Evolutionary conservation across 306 rosid species (phyloP), one percentile per base, ranked within the genome.

Genomic region (Neltuma alba): DNA sequence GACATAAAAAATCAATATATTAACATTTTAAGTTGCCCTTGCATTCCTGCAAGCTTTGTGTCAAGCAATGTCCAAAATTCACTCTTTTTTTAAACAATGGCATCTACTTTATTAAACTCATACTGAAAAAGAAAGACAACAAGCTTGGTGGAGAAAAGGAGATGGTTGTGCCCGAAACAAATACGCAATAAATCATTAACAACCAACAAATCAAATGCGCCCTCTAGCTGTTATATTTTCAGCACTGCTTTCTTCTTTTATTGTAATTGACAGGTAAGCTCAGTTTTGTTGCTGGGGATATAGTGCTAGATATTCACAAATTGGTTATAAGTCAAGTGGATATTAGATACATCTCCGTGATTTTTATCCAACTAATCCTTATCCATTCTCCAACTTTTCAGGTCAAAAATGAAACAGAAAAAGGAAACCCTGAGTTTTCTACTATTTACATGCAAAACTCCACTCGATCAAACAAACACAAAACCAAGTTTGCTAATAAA

Each of bases 401-500:
- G 27, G 38, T 16, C 25, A 55, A 38, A 57, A 18, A 55, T 15
- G 55, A 63, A 27, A 71, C 9, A 10, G 11, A 20, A 37, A 37
- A 66, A 3, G 37, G 44, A 47, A 31, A 30, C 58, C 61, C 34
- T 13, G 18, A 27, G 50, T 52, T 76, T 74, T 42, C 60, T 48
- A 21, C 61, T 10, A 54, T 54, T 9, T 21, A 45, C 27, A 73
- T 54, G 63, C 72, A 25, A 75, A 36, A 44, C 10, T 62, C 30
- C 61, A 54, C 44, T 60, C 20, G 67, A 64, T 47, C 38, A 69
- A 57, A 64, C 73, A 28, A 50, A 69, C 37, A 37, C 25, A 76
- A 79, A 64, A 68, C 75, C 62, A 61, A 28, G 34, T 74, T 75
- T 85, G 18, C 58, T 33, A 69, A 85, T 62, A 69, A 74, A 74